Base-by-base conservation (phyloP, 2,329 filamentous ascomycete species). In the Taxawa tesnikishii region DNA sequence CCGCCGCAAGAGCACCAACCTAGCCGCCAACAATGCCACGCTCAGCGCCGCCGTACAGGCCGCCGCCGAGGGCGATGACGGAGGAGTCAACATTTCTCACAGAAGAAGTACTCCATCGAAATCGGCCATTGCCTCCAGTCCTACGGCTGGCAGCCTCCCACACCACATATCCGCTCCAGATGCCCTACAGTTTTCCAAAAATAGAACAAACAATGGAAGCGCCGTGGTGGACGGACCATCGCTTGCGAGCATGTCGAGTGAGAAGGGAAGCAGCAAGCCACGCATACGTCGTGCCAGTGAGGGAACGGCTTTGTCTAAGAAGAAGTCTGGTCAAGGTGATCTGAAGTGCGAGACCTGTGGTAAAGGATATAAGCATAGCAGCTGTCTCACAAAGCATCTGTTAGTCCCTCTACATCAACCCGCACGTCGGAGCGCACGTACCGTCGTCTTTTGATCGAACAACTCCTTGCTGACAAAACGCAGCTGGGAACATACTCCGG, bases 321-420 rank as follows among this genome's bases (percentile, higher is more conserved):
- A 88, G 65, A 87, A 84, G 63, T 72, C 74, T 59, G 81, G 75
- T 63, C 74, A 77, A 51, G 75, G 78, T 51, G 88, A 96, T 59
- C 75, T 98, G 55, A 84, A 82, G 61, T 98, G 90, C 67, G 84
- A 94, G 56, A 88, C 87, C 63, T 98, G 90, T 68, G 88, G 88
- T 61, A 98, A 98, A 73, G 85, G 85, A 64, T 98, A 98, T 75
- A 98, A 98, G 77, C 90, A 98, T 73, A 93, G 87, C 76, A 96
- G 90, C 69, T 98, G 90, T 76, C 76, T 98, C 70, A 92, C 83
- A 59, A 98, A 96, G 75, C 90, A 98, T 78, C 80, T 94, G 90
- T 96, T 78, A 75, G 90, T 94, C 70, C 66, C 70, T 75, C 70
- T 67, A 3, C 12, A 17, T 8, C 19, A 23, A 8, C 19, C 19